Base-by-base conservation (phyloP, 345 rosid genomes). In the Heritiera fomes region DNA sequence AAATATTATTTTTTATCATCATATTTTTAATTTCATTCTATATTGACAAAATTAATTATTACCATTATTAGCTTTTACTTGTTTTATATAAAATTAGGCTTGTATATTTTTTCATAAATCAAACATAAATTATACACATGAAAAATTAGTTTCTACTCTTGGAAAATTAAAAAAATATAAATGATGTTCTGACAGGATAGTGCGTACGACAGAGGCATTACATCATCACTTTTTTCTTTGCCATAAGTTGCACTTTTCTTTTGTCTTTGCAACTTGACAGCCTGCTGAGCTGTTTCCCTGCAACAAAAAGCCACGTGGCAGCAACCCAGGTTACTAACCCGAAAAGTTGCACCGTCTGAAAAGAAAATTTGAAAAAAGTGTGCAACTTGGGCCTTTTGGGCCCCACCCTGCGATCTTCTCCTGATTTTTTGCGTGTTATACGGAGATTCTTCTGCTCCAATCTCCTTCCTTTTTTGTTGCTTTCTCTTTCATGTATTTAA, bases 331-430 rank as follows among this genome's bases (percentile, higher is more conserved):
- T 71, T 67, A 12, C 66, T 55, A 32, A 18, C 6, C 2, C 12
- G 3, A 8, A 32, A 50, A 32, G 61, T 43, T 23, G 41, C 17
- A 61, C 30, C 32, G 2, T 32, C 67, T 2, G 2, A 11, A 30
- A 1, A 6, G 50, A 4, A 32, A 15, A 28, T 55, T 17, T 1
- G 14, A 34, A 20, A 75, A 73, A 30, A 41, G 47, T 7, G 45
- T 53, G 71, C 88, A 79, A 79, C 56, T 81, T 83, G 88, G 52
- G 63, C 56, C 52, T 69, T 17, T 50, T 53, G 71, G 73, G 38
- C 30, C 82, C 84, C 63, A 32, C 75, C 73, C 4, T 38, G 46
- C 11, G 71, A 81, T 81, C 79, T 59, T 28, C 82, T 71, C 61
- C 78, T 66, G 82, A 78, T 79, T 63, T 85, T 50, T 70, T 71